Percentiles rank a stretch among this genome's conserved stretches.
Evolutionary conservation across 257 asterid species (phyloP).

Genomic region (Apocynum venetum): DNA sequence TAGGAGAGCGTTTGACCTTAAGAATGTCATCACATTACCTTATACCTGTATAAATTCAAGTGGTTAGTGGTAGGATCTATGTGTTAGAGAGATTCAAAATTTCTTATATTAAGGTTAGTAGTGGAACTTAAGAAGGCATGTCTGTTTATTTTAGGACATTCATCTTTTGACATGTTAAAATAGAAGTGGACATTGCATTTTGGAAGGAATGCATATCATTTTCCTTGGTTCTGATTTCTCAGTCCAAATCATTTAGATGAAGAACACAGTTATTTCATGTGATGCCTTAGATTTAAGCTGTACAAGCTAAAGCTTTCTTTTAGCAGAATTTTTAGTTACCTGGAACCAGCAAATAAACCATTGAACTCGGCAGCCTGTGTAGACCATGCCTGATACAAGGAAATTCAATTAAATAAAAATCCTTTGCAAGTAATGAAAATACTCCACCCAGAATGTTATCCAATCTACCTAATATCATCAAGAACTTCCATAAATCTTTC

Average conservation of each 20-base stretch:
- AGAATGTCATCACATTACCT: neutral
- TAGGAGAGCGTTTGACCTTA: too few relatives aligned
- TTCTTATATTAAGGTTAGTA: neutral
- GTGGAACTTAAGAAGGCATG: neutral
- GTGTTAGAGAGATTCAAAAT: neutral
- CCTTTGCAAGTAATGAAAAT: conserved; percentile 4
- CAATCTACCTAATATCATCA: conserved; percentile 60
- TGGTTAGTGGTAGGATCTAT: neutral
- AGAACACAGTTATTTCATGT: neutral
- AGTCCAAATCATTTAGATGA: neutral
- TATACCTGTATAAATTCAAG: neutral
- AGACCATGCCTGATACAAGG: conserved; percentile 76
- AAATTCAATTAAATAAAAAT: conserved; percentile 22
- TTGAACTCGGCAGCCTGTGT: conserved; percentile 72
- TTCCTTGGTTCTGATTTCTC: neutral
- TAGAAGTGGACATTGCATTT: neutral
- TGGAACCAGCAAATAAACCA: conserved; percentile 96
- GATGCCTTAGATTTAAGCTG: conserved; percentile 3
- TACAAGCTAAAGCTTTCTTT: neutral
- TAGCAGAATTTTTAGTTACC: conserved; percentile 44
- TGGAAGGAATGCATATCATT: neutral
- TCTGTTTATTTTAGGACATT: neutral
- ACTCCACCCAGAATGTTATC: neutral
- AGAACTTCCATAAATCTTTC: conserved; percentile 71
- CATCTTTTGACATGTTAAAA: neutral